Base-by-base conservation (phyloP, 257 asterid genomes). In the Gentiana dahurica region DNA sequence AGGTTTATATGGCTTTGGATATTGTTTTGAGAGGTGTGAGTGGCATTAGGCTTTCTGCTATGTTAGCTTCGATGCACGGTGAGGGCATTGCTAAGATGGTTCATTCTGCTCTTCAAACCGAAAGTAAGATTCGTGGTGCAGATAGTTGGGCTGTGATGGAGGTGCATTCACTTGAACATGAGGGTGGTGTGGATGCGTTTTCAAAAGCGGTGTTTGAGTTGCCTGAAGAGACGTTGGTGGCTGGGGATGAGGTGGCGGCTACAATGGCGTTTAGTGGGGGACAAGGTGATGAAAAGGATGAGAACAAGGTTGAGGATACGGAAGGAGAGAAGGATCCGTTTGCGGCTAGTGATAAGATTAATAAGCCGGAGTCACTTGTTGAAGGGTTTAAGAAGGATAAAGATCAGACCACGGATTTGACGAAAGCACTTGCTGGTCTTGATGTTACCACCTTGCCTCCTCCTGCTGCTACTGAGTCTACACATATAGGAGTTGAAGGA, bases 61-160 rank as follows among this genome's bases (percentile, higher is more conserved):
- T 91, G 98, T 75, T 91, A 55, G 94, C 85, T 24, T 80, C 96
- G 7, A 85, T 91, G 96, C 98, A 91, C 75, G 98, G 98, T 0
- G 96, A 91, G 9, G 83, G 96, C 73, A 85, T 91, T 11, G 98
- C 98, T 8, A 91, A 87, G 58, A 91, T 91, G 96, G 98, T 91
- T 64, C 95, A 85, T 73, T 83, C 95, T 10, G 95, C 96, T 1
- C 59, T 77, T 13, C 84, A 79, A 5, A 81, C 98, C 2, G 98
- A 91, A 86, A 82, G 78, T 71, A 91, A 85, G 86, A 91, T 87
- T 38, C 77, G 98, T 0, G 98, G 98, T 3, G 98, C 95, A 1
- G 94, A 87, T 71, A 85, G 54, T 61, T 91, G 98, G 98, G 78
- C 56, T 43, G 73, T 41, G 36, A 66, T 81, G 68, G 97, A 89